Base-by-base conservation (phyloP, 257 asterid species). In the Coffea canephora region DNA sequence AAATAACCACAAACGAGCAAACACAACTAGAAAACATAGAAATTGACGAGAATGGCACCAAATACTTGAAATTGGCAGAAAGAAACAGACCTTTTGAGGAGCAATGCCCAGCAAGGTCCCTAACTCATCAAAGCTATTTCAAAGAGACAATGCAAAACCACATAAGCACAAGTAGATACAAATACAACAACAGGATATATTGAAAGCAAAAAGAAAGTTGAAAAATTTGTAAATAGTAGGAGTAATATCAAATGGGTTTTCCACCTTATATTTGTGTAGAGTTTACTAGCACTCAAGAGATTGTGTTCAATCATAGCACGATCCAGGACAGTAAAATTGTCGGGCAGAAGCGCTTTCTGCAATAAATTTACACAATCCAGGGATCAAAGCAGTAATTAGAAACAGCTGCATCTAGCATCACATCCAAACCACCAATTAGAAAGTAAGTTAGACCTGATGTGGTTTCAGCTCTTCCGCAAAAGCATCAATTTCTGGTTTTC, bases 281-380 rank as follows among this genome's bases (percentile, higher is more conserved):
- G 98, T 84, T 95, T 95, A 92, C 98, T 93, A 55, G 99, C 98
- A 88, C 99, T 95, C 82, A 86, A 87, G 77, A 95, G 99, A 88
- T 95, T 95, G 84, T 95, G 99, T 86, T 95, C 98, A 82, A 95
- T 95, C 98, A 95, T 95, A 80, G 99, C 98, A 78, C 98, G 97
- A 83, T 95, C 99, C 76, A 95, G 91, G 84, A 95, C 99, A 2
- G 99, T 93, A 80, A 93, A 92, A 83, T 95, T 93, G 88, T 95
- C 97, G 0, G 99, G 96, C 86, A 95, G 79, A 76, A 88, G 83
- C 46, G 99, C 98, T 92, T 93, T 87, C 99, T 93, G 97, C 52
- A 85, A 80, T n/a, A 76, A 49, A 73, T 77, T 76, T 54, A 62
- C 36, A 65, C 64, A 48, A 23, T 36, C 54, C 57, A 75, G 36